These are phyloP conservation scores for Aspergillus sp. DNA, from an alignment of 2,329 filamentous ascomycete genomes.

Conservation along the genomic window DNA sequence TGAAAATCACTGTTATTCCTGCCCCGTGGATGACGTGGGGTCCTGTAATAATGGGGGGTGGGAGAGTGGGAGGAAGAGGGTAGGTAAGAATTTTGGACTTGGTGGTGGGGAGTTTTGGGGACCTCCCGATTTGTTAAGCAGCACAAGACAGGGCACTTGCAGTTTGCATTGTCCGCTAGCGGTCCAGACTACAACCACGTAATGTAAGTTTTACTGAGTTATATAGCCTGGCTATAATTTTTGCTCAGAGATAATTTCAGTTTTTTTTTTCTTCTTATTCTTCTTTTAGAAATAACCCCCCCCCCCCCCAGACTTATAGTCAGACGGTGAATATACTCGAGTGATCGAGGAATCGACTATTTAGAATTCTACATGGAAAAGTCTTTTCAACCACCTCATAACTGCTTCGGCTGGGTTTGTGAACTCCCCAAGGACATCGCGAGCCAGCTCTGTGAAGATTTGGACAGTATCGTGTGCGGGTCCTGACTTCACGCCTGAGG, in stretches of 20 bases:
- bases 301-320: neutral
- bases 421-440: conserved; percentile 46
- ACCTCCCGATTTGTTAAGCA: conserved; percentile 10
- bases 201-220: neutral
- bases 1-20: conserved; percentile 10
- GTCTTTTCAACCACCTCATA: conserved; percentile 36
- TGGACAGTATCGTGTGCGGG: conserved; percentile 26
- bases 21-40: conserved; percentile 17
- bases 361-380: conserved; percentile 30
- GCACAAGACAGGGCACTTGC: neutral
- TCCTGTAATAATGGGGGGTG: conserved; percentile 13
- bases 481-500: conserved; percentile 10
- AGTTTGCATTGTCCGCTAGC: neutral
- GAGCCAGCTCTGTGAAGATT: conserved; percentile 52
- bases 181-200: neutral
- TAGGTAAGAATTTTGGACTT: conserved; percentile 25
- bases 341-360: neutral
- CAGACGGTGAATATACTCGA: neutral
- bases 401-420: conserved; percentile 28
- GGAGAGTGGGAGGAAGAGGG: conserved; percentile 9
- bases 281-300: neutral
- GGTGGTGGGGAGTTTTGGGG: conserved; percentile 19
- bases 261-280: neutral
- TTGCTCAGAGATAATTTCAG: neutral
- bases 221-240: neutral